Evolutionary conservation across 352 stramenopile species (phyloP).

Genomic region (Hyaloperonospora arabidopsidis): DNA sequence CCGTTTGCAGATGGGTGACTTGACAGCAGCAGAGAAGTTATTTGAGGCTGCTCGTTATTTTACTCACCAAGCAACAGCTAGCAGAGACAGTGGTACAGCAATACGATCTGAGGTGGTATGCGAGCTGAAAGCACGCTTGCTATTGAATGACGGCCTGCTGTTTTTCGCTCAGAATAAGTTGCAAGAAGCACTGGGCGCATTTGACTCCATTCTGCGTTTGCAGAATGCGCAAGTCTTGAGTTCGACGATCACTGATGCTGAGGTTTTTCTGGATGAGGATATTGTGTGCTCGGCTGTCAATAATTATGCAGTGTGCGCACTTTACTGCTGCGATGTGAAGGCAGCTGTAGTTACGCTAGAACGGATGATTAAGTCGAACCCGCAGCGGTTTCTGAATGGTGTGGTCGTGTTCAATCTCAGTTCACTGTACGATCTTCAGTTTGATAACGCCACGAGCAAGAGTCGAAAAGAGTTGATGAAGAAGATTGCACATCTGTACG

Average conservation of each 20-base stretch:
- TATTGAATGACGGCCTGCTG: slow-evolving; percentile 69
- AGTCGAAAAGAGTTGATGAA: slow-evolving; percentile 82
- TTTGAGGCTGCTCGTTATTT: slow-evolving; percentile 40
- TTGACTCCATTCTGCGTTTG: slow-evolving; percentile 58
- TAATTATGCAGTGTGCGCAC: slow-evolving; percentile 74
- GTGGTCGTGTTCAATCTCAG: slow-evolving; percentile 77
- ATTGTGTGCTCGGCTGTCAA: slow-evolving; percentile 66
- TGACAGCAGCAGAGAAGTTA: slow-evolving; percentile 45
- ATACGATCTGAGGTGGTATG: slow-evolving; percentile 13
- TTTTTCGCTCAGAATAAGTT: slow-evolving; percentile 75
- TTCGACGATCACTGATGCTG: slow-evolving; percentile 19
- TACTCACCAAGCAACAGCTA: slow-evolving; percentile 19
- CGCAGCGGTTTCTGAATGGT: slow-evolving; percentile 57
- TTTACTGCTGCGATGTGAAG: slow-evolving; percentile 77
- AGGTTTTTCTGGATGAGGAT: slow-evolving; percentile 57
- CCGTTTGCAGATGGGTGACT: slow-evolving; percentile 67
- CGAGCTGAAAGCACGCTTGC: slow-evolving; percentile 42
- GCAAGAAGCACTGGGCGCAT: slow-evolving; percentile 66
- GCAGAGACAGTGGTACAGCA: not conserved
- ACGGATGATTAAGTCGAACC: slow-evolving; percentile 60
- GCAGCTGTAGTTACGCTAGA: slow-evolving; percentile 60
- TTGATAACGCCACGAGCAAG: slow-evolving; percentile 67
- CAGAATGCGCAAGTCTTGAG: slow-evolving; percentile 17
- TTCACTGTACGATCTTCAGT: slow-evolving; percentile 75
- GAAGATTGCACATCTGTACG: slow-evolving; percentile 61